Base-by-base conservation (phyloP, 805 yeast genomes). In the Torulaspora microellipsoides region DNA sequence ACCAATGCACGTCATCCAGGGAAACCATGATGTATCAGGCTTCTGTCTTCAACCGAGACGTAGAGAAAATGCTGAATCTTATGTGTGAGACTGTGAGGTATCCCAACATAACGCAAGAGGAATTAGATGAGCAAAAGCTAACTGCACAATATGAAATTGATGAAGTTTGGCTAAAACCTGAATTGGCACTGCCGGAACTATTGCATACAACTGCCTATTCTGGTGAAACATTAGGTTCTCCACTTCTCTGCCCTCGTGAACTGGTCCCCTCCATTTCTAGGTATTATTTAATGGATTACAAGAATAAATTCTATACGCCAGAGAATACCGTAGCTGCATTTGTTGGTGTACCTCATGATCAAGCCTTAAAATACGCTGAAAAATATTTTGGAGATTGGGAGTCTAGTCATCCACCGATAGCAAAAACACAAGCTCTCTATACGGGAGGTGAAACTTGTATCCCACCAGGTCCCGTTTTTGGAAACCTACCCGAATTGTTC, bases 1-100 rank as follows among this genome's bases (percentile, higher is more conserved):
- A 85, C 66, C 90, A 87, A 80, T 85, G 95, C 59, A 83, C 95
- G 1, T 84, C 96, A 0, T 85, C 95, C 7, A 75, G 99, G 58
- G 99, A 93, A 64, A 77, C 95, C 3, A 75, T 91, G 70, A 78
- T 91, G 68, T 93, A 93, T 65, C 98, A 93, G 66, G 95, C 97
- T 1, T 83, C 95, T 2, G 95, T 89, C 1, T 91, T 93, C 74
- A 90, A 90, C 61, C 73, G 75, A 35, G 96, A 90, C 58, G 81
- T 84, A 8, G 91, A 79, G 31, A 70, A 73, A 51, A 88, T 93
- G 95, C 78, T 85, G 51, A 75, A 76, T 36, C 70, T 87, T 36
- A 70, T 93, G 54, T 69, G 86, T 20, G 90, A 89, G 52, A 87
- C 97, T 0, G 83, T 91, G 3, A 69, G 83, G 10, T 70, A 69